Conservation (phyloP, 768 basidiomycete species). For the Lactarius vividus region DNA sequence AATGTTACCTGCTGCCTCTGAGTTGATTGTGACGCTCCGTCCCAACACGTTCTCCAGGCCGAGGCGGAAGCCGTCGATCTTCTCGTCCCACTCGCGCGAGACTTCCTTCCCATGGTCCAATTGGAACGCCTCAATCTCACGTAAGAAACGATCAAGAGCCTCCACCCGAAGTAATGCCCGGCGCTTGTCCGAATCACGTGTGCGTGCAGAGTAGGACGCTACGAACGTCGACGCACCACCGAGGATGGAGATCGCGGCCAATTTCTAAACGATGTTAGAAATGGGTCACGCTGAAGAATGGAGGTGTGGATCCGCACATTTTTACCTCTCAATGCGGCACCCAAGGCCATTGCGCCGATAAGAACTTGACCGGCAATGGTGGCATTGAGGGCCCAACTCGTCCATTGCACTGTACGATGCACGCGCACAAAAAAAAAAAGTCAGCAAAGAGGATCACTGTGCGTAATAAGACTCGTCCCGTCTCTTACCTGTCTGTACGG, state of each 20-base stretch:
- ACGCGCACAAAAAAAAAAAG: not conserved
- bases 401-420: conserved; percentile 20
- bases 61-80: conserved; percentile 36
- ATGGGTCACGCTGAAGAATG: not conserved
- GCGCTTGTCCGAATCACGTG: conserved; percentile 68
- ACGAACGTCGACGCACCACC: conserved; percentile 65
- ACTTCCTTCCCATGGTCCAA: conserved; percentile 50
- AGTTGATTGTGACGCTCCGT: conserved; percentile 18
- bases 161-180: conserved; percentile 55
- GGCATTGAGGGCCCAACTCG: conserved; percentile 22
- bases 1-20: not conserved
- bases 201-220: conserved; percentile 70
- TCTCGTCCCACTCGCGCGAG: conserved; percentile 37
- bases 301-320: conserved; percentile 1
- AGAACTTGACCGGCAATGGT: conserved; percentile 33
- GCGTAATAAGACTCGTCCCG: not conserved
- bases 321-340: conserved; percentile 29
- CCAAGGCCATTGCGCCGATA: conserved; percentile 31
- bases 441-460: not conserved
- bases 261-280: conserved; percentile 31
- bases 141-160: conserved; percentile 64
- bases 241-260: conserved; percentile 40
- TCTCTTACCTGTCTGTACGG: conserved; percentile 5
- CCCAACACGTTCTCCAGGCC: conserved; percentile 51
- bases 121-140: conserved; percentile 55